Evolutionary conservation across 345 rosid genomes (phyloP).

Genomic region (Salix suchowensis): DNA sequence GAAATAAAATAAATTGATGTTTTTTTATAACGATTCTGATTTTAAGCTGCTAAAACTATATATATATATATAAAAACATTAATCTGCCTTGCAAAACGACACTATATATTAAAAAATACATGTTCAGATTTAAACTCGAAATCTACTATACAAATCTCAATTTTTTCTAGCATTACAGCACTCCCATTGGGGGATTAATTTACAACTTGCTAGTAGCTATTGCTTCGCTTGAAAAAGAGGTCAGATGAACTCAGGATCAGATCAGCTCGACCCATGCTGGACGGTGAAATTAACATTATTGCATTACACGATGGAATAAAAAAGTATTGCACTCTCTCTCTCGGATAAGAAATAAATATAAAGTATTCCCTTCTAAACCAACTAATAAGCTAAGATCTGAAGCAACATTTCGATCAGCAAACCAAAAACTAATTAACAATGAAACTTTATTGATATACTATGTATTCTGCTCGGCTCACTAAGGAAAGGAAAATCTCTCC

Average conservation of each 20-base stretch:
- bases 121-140: no score
- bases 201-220: background rate
- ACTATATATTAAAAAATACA: no score
- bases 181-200: background rate
- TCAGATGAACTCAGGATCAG: background rate
- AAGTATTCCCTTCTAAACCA: background rate
- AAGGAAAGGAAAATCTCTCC: background rate
- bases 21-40: background rate
- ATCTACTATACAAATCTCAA: no score
- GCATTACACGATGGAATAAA: background rate
- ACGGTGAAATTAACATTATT: constrained; percentile 10
- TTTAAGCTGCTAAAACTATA: background rate
- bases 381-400: background rate
- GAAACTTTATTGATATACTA: background rate
- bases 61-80: background rate
- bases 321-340: background rate
- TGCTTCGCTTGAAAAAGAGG: constrained; percentile 34
- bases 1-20: background rate
- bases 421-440: background rate
- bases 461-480: background rate
- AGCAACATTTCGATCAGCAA: background rate
- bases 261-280: background rate
- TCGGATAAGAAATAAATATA: background rate
- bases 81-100: background rate
- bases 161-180: no score